Evolutionary conservation across 169 alveolate genomes (phyloP).

Genomic region (Plasmodium gonderi): DNA sequence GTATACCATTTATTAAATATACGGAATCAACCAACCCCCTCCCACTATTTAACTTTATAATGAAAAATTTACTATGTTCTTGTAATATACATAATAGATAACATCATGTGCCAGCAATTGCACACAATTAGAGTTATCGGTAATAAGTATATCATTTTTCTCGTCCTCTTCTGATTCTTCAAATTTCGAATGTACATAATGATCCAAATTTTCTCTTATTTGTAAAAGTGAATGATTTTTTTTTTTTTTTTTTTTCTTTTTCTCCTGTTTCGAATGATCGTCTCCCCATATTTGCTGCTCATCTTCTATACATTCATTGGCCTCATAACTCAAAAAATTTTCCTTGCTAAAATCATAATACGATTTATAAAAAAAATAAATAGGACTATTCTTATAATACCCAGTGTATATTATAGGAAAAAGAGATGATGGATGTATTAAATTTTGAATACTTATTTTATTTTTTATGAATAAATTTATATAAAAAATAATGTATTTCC

Average conservation of each 20-base stretch:
- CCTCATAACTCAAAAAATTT: constrained; percentile 3
- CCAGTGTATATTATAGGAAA: constrained; percentile 64
- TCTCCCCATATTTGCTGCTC: not conserved
- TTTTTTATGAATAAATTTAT: constrained; percentile 68
- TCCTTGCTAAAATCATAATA: constrained; percentile 33
- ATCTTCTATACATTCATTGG: not conserved
- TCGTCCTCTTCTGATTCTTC: not conserved
- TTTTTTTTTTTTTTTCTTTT: not conserved
- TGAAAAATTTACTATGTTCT: constrained; percentile 67
- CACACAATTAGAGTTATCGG: constrained; percentile 30
- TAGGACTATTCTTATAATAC: constrained; percentile 59
- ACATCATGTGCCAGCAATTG: constrained; percentile 6
- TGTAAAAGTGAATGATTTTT: not conserved
- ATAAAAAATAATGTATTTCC: constrained; percentile 56
- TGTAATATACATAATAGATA: constrained; percentile 49
- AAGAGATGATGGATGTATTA: constrained; percentile 34
- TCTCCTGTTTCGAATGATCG: not conserved
- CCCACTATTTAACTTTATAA: no score
- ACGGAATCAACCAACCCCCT: no score
- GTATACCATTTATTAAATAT: no score
- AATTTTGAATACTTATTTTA: constrained; percentile 46
- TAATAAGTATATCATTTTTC: not conserved
- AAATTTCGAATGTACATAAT: not conserved
- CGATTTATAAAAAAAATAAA: constrained; percentile 58
- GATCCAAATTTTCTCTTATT: constrained; percentile 28